Percentiles rank a stretch among this genome's conserved stretches.
phyloP scores from a whole-genome alignment of 352 stramenopile species.

The Globisporangium polare region DNA sequence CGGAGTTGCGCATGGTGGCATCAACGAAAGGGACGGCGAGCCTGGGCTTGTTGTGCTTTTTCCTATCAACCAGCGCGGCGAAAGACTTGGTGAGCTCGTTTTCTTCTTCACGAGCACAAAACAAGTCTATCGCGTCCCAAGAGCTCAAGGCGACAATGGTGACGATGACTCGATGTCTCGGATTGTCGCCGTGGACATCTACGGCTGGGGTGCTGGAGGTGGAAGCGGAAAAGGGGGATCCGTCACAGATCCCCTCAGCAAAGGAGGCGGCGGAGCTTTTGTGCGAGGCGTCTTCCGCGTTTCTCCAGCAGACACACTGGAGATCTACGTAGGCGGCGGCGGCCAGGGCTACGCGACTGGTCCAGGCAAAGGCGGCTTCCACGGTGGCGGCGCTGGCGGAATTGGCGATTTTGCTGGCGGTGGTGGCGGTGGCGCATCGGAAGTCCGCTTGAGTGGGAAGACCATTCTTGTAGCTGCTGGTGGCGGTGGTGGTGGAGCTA shows the following conservation, averaged over 20 bases:
- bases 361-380: slow-evolving; percentile 44
- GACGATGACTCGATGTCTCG: slow-evolving; percentile 20
- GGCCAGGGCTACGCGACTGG: slow-evolving; percentile 23
- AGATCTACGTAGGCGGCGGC: slow-evolving; percentile 62
- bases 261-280: slow-evolving; percentile 75
- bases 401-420: slow-evolving; percentile 48
- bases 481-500: slow-evolving; percentile 63
- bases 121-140: slow-evolving; percentile 31
- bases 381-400: slow-evolving; percentile 64
- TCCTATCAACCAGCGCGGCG: slow-evolving; percentile 39
- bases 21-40: slow-evolving; percentile 31
- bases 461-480: slow-evolving; percentile 62
- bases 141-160: slow-evolving; percentile 10
- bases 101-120: slow-evolving; percentile 38
- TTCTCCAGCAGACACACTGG: slow-evolving; percentile 33
- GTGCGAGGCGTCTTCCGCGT: slow-evolving; percentile 48
- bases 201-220: slow-evolving; percentile 74
- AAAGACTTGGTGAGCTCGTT: slow-evolving; percentile 30
- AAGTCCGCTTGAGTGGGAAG: slow-evolving; percentile 39
- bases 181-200: slow-evolving; percentile 62
- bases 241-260: slow-evolving; percentile 17
- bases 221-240: slow-evolving; percentile 40
- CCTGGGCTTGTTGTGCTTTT: slow-evolving; percentile 59
- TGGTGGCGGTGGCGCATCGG: slow-evolving; percentile 59
- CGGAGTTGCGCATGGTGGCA: slow-evolving; percentile 43